These are phyloP conservation scores for Rossbeevera mucosa DNA, from an alignment of 768 basidiomycete species.

Conservation along the genomic window DNA sequence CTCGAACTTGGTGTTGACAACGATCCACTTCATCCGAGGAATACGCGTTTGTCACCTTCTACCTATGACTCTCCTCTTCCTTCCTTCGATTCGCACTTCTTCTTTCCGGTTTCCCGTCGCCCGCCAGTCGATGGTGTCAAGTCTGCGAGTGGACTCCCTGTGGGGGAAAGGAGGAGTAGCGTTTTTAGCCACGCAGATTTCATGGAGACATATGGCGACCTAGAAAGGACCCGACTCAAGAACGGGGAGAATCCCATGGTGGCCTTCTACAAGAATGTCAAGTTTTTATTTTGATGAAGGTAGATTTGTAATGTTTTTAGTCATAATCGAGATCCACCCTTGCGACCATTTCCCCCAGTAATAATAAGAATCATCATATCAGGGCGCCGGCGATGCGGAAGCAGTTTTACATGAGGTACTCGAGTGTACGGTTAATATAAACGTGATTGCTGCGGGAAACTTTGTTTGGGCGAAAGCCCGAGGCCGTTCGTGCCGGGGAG, in stretches of 20 bases:
- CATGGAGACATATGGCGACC: conserved; percentile 76
- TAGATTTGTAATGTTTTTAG: neutral
- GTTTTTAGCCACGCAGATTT: conserved; percentile 91
- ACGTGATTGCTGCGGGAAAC: too few relatives aligned
- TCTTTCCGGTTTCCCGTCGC: conserved; percentile 55
- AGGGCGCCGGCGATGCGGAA: neutral
- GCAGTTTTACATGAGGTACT: too few relatives aligned
- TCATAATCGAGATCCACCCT: neutral
- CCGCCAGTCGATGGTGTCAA: conserved; percentile 64
- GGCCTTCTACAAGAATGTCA: conserved; percentile 90
- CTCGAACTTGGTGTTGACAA: conserved; percentile 44
- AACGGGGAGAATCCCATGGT: conserved; percentile 89
- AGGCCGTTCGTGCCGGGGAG: too few relatives aligned
- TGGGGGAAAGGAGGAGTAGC: conserved; percentile 75
- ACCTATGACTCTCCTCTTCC: conserved; percentile 45
- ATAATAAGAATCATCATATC: neutral
- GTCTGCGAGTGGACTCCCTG: conserved; percentile 70
- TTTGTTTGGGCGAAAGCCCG: too few relatives aligned
- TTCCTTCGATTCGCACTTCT: conserved; percentile 59
- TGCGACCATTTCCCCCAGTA: neutral
- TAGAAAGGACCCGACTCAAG: conserved; percentile 61
- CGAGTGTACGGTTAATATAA: too few relatives aligned
- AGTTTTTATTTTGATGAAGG: conserved; percentile 70
- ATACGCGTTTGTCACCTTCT: conserved; percentile 49
- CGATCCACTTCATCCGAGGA: conserved; percentile 18